Base-by-base conservation (phyloP, 2,329 filamentous ascomycete species). In the Rosellinia necatrix region DNA sequence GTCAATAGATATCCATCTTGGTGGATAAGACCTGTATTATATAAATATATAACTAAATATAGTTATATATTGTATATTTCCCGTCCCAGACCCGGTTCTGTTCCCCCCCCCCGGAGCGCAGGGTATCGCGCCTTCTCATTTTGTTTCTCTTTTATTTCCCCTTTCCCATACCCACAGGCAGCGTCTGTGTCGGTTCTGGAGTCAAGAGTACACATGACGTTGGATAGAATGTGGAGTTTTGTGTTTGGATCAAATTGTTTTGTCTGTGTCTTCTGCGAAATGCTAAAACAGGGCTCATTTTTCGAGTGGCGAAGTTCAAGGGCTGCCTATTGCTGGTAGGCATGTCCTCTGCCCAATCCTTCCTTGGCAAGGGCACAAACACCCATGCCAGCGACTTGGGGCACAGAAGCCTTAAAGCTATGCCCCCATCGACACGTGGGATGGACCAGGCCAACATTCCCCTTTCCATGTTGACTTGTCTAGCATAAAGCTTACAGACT, bases 251-350 rank as follows among this genome's bases (percentile, higher is more conserved):
- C 55, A 61, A 56, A 56, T 35, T 25, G 41, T 56, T 58, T 56
- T 59, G 41, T 55, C 48, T 49, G 47, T 58, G 32, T 50, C 30
- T 56, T 56, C 38, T 38, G 48, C 43, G 27, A 35, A 42, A 38
- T 59, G 56, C 58, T 61, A 61, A 52, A 50, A 56, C 47, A 49
- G 27, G 40, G 43, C 55, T 58, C 43, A 29, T 29, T 32, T 22
- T 27, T 22, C 38, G 51, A 58, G 49, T 37, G 30, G 29, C 27
- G 27, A 37, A 40, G 51, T 46, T 53, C 49, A 25, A 43, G 22
- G 35, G 25, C 29, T 29, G 40, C 35, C 41, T 48, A 49, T 57
- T 17, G 19, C 37, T 49, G 35, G 34, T 43, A 51, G 43, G 42
- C 30, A 47, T 47, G 49, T 43, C 44, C 49, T 47, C 49, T 46